Percentiles rank a stretch among this genome's conserved stretches.
phyloP scores from a whole-genome alignment of 352 stramenopile species.

The Pythium oligandrum region DNA sequence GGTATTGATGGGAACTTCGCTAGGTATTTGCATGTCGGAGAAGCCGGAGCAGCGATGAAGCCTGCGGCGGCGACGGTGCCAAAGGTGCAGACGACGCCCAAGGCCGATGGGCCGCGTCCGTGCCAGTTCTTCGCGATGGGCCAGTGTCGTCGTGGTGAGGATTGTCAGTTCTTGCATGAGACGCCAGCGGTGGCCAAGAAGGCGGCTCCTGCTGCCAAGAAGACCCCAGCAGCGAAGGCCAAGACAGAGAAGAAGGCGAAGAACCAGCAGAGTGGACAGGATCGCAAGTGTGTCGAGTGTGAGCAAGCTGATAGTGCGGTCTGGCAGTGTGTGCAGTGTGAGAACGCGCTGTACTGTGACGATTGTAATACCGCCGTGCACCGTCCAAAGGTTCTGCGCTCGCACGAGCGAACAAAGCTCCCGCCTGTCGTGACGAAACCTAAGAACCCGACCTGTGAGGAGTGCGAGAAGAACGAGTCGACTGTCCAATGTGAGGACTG shows the following conservation, averaged over 20 bases:
- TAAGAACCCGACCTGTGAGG: constrained; percentile 33
- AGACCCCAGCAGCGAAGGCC: constrained; percentile 2
- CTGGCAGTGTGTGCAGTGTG: constrained; percentile 55
- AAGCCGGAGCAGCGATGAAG: constrained; percentile 11
- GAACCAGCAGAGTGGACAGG: constrained; percentile 1
- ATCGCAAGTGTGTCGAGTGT: constrained; percentile 60
- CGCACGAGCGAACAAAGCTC: constrained; percentile 42
- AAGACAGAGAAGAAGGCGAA: constrained; percentile 3
- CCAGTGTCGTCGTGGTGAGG: constrained; percentile 42
- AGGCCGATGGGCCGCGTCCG: too few relatives aligned
- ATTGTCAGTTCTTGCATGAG: constrained; percentile 45
- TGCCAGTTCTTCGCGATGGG: constrained; percentile 49
- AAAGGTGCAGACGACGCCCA: constrained; percentile 1
- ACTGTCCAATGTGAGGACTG: constrained; percentile 53
- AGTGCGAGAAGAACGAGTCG: constrained; percentile 40
- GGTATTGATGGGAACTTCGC: not conserved
- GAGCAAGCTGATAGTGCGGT: constrained; percentile 34
- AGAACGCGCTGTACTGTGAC: constrained; percentile 61
- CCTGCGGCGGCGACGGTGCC: constrained; percentile 8
- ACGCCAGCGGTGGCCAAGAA: constrained; percentile 8
- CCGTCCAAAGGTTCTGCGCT: constrained; percentile 53
- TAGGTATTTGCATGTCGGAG: constrained; percentile 40
- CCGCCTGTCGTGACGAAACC: constrained; percentile 13
- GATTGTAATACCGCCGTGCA: constrained; percentile 53
- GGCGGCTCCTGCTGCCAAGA: constrained; percentile 6